Evolutionary conservation across 768 basidiomycete genomes (phyloP), one percentile per base, ranked within the genome.

Genomic region (Psilocybe sp.): DNA sequence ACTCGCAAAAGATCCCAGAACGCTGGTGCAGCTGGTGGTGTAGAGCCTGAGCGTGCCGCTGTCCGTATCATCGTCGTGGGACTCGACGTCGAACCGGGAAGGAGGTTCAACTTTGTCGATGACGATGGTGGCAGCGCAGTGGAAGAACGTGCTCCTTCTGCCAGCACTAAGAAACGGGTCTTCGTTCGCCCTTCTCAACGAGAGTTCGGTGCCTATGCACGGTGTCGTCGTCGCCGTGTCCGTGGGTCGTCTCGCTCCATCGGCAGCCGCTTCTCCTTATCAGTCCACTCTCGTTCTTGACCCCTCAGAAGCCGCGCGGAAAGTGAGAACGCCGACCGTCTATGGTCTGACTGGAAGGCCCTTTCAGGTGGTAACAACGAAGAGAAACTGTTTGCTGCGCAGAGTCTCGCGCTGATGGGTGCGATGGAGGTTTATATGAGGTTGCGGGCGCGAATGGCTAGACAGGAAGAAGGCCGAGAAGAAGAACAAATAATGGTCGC

Each of bases 11-110:
- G 77, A 85, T 50, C 92, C 91, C 7, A 72, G 91, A 12, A 82
- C 87, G 3, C 74, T 90, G 9, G 71, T 92, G 2, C 90, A 92
- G 56, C 72, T 93, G n/a, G 85, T 89, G 1, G 74, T 87, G 0
- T 91, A 92, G 64, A 72, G 77, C 2, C 70, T 90, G 1, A 63
- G 58, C 31, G 60, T 64, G 0, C 47, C 65, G 7, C 23, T 4
- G 7, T 3, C 23, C 23, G 7, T 3, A 4, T 28, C 23, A 4
- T 28, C 23, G 7, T 28, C 23, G 23, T 28, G 23, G 23, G 23
- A 7, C 3, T 28, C 23, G 4, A 28, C 23, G 7, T 28, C 7
- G 23, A 28, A 7, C 23, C 7, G 4, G 23, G 23, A 28, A 28
- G 23, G 23, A 28, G 23, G 23, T n/a, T n/a, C n/a, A 28, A 28